Base-by-base conservation (phyloP, 2,329 filamentous ascomycete genomes). In the Purpureocillium takamizusanense region DNA sequence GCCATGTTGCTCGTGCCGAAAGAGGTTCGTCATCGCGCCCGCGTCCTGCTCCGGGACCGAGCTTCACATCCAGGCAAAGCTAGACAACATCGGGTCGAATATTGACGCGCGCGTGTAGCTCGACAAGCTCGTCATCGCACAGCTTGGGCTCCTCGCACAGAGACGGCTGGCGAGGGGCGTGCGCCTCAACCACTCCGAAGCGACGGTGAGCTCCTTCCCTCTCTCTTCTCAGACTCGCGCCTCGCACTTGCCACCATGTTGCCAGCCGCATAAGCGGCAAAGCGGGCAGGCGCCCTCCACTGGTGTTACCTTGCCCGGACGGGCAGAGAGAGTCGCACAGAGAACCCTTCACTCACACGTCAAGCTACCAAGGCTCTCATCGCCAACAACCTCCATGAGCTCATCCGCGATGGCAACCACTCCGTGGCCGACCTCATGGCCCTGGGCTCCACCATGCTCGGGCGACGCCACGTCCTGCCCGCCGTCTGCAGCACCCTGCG, bases 321-420 rank as follows among this genome's bases (percentile, higher is more conserved):
- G 21, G 21, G 21, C 5, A 6, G 21, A 10, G 10, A 25, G 21
- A 25, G 10, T 25, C 21, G 10, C 6, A 10, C 6, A 10, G 21
- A 25, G 10, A 25, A 25, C 5, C n/a, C n/a, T n/a, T n/a, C 10
- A 25, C 21, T 25, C 21, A 25, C 21, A 25, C 5, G 21, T 25
- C 21, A 25, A 25, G 5, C 21, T n/a, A 25, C 10, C 21, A 36
- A 84, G 81, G 83, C 83, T 21, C 74, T 89, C 48, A 94, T 95
- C 54, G 81, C 89, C 45, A 88, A 78, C 57, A 89, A 89, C 60
- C 74, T 97, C 36, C 90, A 95, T 62, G 90, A 97, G 74, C 81
- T 95, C 52, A 94, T 97, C 60, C 89, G 90, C 60, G 90, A 97
- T 90, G 90, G 90, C 57, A 80, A 83, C 50, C 86, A 95, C 66